These are phyloP conservation scores for Phaeosphaeria sp. DNA, from an alignment of 2,329 filamentous ascomycete genomes.

Conservation along the genomic window DNA sequence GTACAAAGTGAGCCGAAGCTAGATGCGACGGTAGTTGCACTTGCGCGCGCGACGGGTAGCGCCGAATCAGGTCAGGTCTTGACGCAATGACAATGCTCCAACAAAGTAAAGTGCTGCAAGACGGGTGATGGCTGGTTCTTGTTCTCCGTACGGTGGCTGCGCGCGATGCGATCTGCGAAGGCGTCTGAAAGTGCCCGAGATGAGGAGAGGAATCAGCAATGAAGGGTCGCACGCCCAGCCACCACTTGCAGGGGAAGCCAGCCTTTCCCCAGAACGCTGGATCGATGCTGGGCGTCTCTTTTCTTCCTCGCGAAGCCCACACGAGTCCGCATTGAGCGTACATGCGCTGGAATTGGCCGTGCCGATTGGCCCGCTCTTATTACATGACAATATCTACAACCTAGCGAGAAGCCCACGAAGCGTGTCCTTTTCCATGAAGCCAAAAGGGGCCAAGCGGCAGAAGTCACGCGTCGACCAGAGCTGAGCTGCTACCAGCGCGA, in stretches of 20 bases:
- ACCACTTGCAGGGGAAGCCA: background rate
- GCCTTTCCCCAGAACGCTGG: constrained; percentile 3
- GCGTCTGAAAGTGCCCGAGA: background rate
- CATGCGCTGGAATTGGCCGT: background rate
- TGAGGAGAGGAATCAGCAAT: constrained; percentile 3
- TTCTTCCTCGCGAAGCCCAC: background rate
- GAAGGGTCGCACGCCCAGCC: background rate
- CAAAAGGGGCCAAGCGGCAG: background rate
- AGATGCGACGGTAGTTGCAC: constrained; percentile 16
- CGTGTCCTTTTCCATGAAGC: constrained; percentile 5
- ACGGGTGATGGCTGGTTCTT: constrained; percentile 7
- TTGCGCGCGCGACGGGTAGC: constrained; percentile 19
- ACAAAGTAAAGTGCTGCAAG: constrained; percentile 13
- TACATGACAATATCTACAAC: constrained; percentile 8
- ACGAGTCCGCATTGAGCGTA: background rate
- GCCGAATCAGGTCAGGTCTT: constrained; percentile 13
- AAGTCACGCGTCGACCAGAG: background rate
- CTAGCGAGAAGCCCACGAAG: constrained; percentile 9
- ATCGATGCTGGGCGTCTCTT: background rate
- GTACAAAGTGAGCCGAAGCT: constrained; percentile 3
- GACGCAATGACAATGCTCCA: constrained; percentile 8
- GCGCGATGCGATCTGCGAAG: constrained; percentile 1
- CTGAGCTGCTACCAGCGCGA: background rate
- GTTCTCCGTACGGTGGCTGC: background rate
- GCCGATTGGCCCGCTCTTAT: constrained; percentile 19